Conservation (phyloP, 1,284 basidiomycete species). For the Puccinia triticina region DNA sequence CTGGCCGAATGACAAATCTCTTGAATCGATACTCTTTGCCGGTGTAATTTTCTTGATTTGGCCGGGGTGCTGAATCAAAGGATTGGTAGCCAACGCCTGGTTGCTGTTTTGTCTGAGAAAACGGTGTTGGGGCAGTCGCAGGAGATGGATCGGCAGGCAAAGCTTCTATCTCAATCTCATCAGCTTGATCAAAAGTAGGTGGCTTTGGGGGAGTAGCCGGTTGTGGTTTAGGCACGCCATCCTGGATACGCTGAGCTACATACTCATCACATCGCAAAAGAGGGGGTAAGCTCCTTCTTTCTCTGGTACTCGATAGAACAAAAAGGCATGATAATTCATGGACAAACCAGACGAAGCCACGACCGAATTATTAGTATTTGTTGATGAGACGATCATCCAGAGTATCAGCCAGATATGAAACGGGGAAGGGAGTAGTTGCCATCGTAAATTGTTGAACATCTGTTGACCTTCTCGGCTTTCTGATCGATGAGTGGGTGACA, state of each 20-base stretch:
- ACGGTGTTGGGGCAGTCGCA: constrained; percentile 20
- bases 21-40: constrained; percentile 47
- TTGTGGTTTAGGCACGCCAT: constrained; percentile 42
- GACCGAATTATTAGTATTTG: neutral
- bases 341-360: neutral
- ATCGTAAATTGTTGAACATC: constrained; percentile 12
- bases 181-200: constrained; percentile 38
- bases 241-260: neutral
- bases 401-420: neutral
- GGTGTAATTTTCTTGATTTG: neutral
- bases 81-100: neutral
- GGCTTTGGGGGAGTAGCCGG: constrained; percentile 33
- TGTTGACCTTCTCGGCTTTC: neutral
- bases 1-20: constrained; percentile 47
- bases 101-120: neutral
- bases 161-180: constrained; percentile 6
- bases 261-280: neutral
- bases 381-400: constrained; percentile 9
- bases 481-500: neutral
- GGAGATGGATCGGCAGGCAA: constrained; percentile 37
- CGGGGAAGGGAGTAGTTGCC: neutral
- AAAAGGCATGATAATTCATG: neutral
- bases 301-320: no score
- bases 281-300: neutral
- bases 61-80: neutral